These are phyloP conservation scores for Ogataea minuta DNA, from an alignment of 805 yeast genomes.

Conservation along the genomic window DNA sequence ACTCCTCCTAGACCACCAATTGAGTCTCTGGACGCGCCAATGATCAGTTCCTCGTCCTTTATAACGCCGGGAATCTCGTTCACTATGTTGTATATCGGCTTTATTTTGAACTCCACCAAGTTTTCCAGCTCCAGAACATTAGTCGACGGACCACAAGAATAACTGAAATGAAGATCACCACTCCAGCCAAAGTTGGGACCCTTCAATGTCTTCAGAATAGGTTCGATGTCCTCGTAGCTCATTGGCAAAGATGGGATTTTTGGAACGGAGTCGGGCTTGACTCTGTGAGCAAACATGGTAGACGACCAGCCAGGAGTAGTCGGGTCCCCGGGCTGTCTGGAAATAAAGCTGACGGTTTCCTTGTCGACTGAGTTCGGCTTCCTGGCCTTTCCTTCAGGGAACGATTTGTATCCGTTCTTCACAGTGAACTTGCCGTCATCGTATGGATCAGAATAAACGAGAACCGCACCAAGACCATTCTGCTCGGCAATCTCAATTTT, in stretches of 20 bases:
- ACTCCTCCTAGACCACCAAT: conserved; percentile 52
- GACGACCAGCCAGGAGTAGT: conserved; percentile 74
- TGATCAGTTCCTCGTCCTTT: conserved; percentile 48
- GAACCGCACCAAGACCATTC: conserved; percentile 60
- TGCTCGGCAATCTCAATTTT: conserved; percentile 61
- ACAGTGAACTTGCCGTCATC: conserved; percentile 60
- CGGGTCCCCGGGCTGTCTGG: conserved; percentile 72
- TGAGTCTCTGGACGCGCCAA: conserved; percentile 57
- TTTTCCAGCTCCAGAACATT: conserved; percentile 39
- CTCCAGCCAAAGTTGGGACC: conserved; percentile 39
- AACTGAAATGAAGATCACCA: conserved; percentile 44
- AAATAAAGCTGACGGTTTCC: conserved; percentile 56
- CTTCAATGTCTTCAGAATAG: conserved; percentile 39
- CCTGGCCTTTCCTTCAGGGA: conserved; percentile 67
- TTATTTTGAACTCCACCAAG: conserved; percentile 40
- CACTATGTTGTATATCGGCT: conserved; percentile 47
- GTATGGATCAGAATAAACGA: conserved; percentile 54
- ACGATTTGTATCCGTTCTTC: conserved; percentile 52
- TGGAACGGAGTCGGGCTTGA: conserved; percentile 45
- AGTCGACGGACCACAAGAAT: conserved; percentile 47
- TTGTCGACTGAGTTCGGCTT: conserved; percentile 60
- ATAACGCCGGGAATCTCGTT: conserved; percentile 58
- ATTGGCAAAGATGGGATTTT: conserved; percentile 54
- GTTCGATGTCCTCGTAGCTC: conserved; percentile 41
- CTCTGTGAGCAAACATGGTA: conserved; percentile 39